Percentiles rank a stretch among this genome's conserved stretches.
Evolutionary conservation across 805 yeast genomes (phyloP).

Genomic region (Saccharomycopsis amapae): DNA sequence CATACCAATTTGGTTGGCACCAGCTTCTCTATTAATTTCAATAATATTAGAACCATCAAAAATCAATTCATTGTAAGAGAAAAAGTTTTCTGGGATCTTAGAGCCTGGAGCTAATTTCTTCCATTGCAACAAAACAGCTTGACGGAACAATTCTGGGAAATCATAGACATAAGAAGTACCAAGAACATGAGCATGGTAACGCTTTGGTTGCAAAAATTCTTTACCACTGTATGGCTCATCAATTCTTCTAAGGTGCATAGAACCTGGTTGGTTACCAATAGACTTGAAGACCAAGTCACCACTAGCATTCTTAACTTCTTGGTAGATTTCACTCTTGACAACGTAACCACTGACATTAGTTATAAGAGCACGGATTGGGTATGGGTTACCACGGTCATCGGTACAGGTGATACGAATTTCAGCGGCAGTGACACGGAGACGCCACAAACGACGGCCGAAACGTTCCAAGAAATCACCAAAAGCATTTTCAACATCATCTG

Average conservation of each 20-base stretch:
- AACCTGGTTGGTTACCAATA: conserved; percentile 79
- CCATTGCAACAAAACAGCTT: conserved; percentile 85
- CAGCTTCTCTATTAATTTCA: conserved; percentile 91
- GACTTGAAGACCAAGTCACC: conserved; percentile 98
- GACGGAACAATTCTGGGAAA: conserved; percentile 97
- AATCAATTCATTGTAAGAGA: conserved; percentile 75
- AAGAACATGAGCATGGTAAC: conserved; percentile 96
- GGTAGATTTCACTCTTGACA: conserved; percentile 89
- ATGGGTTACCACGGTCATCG: conserved; percentile 79
- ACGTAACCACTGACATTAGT: conserved; percentile 97
- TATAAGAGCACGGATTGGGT: conserved; percentile 94
- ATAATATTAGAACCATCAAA: conserved; percentile 73
- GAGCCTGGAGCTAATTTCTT: conserved; percentile 48
- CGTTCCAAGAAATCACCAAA: conserved; percentile 97
- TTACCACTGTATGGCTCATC: conserved; percentile 96
- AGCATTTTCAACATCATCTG: conserved; percentile 95
- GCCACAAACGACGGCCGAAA: conserved; percentile 94
- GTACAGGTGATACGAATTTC: conserved; percentile 95
- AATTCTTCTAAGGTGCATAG: conserved; percentile 95
- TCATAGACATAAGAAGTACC: conserved; percentile 98
- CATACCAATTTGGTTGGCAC: conserved; percentile 95
- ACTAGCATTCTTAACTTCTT: conserved; percentile 84
- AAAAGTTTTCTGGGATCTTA: conserved; percentile 69
- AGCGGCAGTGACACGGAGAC: conserved; percentile 94
- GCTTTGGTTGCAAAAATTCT: conserved; percentile 96